Evolutionary conservation across 1,284 basidiomycete species (phyloP).

Genomic region (Calocybe gambosa): DNA sequence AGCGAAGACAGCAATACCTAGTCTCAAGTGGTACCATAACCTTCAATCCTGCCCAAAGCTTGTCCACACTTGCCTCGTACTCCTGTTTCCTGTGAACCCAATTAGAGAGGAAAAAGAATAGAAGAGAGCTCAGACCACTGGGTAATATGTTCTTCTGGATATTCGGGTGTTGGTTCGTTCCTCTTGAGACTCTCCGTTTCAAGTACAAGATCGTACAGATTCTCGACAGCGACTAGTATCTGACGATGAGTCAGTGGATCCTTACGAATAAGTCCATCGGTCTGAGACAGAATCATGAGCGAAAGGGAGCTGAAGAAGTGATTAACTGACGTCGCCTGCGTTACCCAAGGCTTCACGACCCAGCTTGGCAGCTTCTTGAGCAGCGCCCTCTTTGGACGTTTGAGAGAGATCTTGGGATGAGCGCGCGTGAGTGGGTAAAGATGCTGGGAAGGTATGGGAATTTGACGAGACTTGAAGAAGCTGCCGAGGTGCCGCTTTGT

Average conservation of each 20-base stretch:
- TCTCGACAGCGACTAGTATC: constrained; percentile 77
- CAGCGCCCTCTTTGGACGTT: constrained; percentile 44
- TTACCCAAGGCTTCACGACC: constrained; percentile 62
- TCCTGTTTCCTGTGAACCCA: constrained; percentile 44
- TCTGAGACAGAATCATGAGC: constrained; percentile 26
- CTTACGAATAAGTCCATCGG: constrained; percentile 48
- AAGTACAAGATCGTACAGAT: constrained; percentile 81
- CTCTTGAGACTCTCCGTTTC: constrained; percentile 83
- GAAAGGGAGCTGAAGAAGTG: constrained; percentile 1
- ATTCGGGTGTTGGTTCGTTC: constrained; percentile 64
- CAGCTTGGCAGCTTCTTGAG: constrained; percentile 65
- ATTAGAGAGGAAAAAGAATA: constrained; percentile 7
- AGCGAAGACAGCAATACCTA: constrained; percentile 39
- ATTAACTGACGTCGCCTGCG: constrained; percentile 39
- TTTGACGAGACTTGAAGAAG: constrained; percentile 74
- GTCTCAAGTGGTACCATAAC: constrained; percentile 91
- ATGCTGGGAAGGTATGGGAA: constrained; percentile 42
- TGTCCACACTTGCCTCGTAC: constrained; percentile 59
- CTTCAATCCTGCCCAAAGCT: constrained; percentile 78
- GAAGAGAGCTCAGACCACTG: constrained; percentile 44
- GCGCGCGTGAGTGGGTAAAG: constrained; percentile 50
- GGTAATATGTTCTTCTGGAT: constrained; percentile 39
- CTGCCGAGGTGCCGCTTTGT: constrained; percentile 94
- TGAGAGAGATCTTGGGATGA: constrained; percentile 46
- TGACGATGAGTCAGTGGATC: constrained; percentile 79